Percentiles rank a stretch among this genome's conserved stretches.
Conservation (phyloP, 2,329 filamentous ascomycete genomes). For the Plenodomus biglobosus region DNA sequence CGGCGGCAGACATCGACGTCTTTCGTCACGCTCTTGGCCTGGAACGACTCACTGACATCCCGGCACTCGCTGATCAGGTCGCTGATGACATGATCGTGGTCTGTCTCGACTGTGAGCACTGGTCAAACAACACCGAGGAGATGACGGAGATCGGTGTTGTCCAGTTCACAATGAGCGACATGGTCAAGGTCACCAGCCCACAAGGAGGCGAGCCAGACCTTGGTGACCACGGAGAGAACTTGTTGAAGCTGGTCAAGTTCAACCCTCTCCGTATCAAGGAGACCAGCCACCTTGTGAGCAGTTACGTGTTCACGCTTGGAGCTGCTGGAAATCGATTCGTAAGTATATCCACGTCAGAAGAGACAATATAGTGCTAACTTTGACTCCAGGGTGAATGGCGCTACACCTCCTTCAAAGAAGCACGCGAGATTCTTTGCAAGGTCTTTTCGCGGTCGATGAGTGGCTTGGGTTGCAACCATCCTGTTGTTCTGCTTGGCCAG, state of each 20-base stretch:
- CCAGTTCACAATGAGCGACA: conserved; percentile 9
- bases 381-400: conserved; percentile 23
- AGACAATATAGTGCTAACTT: neutral
- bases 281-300: conserved; percentile 22
- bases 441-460: conserved; percentile 17
- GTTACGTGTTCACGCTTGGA: conserved; percentile 1
- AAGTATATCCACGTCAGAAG: neutral
- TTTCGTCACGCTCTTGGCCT: conserved; percentile 9
- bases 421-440: conserved; percentile 11
- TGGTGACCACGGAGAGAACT: conserved; percentile 18
- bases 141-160: conserved; percentile 28
- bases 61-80: conserved; percentile 6
- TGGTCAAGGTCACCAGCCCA: neutral
- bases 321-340: neutral
- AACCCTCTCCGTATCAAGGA: conserved; percentile 24
- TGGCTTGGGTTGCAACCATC: conserved; percentile 12
- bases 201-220: neutral
- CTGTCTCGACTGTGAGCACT: conserved; percentile 29
- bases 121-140: conserved; percentile 19
- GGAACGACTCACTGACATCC: neutral
- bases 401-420: conserved; percentile 18
- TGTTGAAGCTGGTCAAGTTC: conserved; percentile 22
- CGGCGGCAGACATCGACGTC: conserved; percentile 7
- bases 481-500: conserved; percentile 28
- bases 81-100: conserved; percentile 16